Evolutionary conservation across 495 filamentous ascomycete genomes (phyloP), one percentile per base, ranked within the genome.

Genomic region (Penicillium taxi): DNA sequence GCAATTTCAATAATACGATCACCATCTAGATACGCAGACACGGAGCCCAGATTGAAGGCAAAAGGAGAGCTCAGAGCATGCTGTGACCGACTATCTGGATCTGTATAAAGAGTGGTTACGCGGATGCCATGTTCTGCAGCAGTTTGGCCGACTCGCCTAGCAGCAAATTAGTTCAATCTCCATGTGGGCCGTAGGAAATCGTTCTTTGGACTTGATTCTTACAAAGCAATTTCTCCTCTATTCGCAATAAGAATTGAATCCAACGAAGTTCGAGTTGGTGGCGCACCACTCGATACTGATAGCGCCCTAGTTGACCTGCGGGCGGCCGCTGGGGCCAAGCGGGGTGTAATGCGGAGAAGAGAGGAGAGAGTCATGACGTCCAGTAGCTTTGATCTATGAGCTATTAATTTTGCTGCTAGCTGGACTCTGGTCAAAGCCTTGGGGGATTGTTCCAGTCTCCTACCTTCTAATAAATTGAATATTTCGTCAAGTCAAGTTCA

Each of bases 201-300:
- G 6, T 17, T n/a, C n/a, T n/a, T n/a, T n/a, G n/a, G n/a, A n/a
- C n/a, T 17, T 16, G 5, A 14, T 26, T 11, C 72, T 33, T 56
- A 83, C 70, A 96, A 68, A 35, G 91, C 93, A 52, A 99, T 99
- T 57, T 99, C 91, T 42, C 91, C 91, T 46, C 91, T 78, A 55
- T 99, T 99, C 11, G 91, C 91, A 53, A 99, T 96, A 1, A 96
- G 69, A 32, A 96, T 81, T 11, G 87, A 94, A 30, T 81, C 80
- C 37, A 96, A 70, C 8, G 86, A 75, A 3, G 51, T 56, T 22
- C 28, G 44, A 15, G 41, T 23, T 13, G 39, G 26, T 16, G 39
- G 47, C 19, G 57, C 13, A 6, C 42, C 34, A 26, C 32, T 48
- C 2, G 62, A 44, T 15, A 56, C 39, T 9, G 66, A 61, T 18